Conservation (phyloP, 768 basidiomycete genomes). For the Leccinum uliginosum region DNA sequence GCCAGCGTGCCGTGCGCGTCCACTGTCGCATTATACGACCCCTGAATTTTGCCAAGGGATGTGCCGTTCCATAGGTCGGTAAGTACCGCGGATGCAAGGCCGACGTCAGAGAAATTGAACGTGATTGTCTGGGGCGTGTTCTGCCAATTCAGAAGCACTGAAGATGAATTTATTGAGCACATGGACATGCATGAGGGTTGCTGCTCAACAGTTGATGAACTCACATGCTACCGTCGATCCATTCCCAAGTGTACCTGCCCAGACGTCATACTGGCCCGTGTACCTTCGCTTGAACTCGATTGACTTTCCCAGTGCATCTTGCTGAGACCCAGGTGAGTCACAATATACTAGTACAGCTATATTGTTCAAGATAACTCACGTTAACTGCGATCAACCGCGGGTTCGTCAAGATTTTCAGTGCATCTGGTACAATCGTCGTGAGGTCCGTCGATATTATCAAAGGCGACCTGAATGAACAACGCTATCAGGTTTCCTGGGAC, state of each 20-base stretch:
- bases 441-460: conserved; percentile 13
- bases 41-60: not conserved
- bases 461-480: conserved; percentile 5
- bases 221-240: conserved; percentile 10
- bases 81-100: conserved; percentile 2
- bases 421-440: not conserved
- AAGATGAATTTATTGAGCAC: not conserved
- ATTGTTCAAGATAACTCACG: not conserved
- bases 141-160: no score
- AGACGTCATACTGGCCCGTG: conserved; percentile 8
- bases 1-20: conserved; percentile 6
- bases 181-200: no score
- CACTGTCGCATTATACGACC: not conserved
- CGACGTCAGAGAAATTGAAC: conserved; percentile 4
- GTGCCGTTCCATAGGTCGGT: conserved; percentile 4
- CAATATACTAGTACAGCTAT: not conserved
- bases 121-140: not conserved
- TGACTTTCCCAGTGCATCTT: conserved; percentile 5
- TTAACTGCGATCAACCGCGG: conserved; percentile 4
- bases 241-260: conserved; percentile 4
- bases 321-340: not conserved
- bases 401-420: conserved; percentile 5
- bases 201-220: not conserved
- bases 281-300: conserved; percentile 8
- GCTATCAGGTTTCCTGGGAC: not conserved